A percentile compares a stretch with the other conserved stretches of the same genome.
Evolutionary conservation across 306 rosid genomes (phyloP).

Genomic region (Styphnolobium japonicum): DNA sequence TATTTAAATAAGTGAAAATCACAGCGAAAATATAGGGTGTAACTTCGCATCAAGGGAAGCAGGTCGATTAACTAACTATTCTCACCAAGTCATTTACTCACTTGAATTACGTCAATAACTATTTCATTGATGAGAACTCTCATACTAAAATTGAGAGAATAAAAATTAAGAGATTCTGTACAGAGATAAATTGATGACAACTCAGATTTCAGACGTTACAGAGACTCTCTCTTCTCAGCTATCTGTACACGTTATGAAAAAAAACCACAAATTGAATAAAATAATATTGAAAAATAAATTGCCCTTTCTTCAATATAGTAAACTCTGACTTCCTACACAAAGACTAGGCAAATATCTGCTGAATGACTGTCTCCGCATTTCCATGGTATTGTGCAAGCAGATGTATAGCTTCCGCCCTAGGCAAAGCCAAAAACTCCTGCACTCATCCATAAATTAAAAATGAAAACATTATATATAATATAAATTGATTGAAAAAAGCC

Average conservation of each 20-base stretch:
- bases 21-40: no score
- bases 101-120: conserved; percentile 18
- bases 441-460: conserved; percentile 4
- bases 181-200: conserved; percentile 15
- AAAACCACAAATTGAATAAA: conserved; percentile 50
- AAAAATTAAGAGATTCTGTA: conserved; percentile 30
- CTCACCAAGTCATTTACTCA: neutral
- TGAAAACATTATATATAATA: neutral
- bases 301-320: conserved; percentile 7
- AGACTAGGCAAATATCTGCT: conserved; percentile 81
- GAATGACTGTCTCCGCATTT: conserved; percentile 92
- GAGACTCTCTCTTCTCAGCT: conserved; percentile 35
- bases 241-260: conserved; percentile 29
- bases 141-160: conserved; percentile 27
- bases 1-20: no score
- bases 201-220: conserved; percentile 8
- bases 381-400: conserved; percentile 94
- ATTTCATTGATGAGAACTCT: conserved; percentile 15
- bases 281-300: conserved; percentile 40
- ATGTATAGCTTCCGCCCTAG: conserved; percentile 98
- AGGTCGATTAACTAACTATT: no score
- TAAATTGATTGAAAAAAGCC: neutral
- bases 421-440: conserved; percentile 96
- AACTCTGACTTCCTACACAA: conserved; percentile 11
- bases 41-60: no score